Percentiles rank a stretch among this genome's conserved stretches.
phyloP scores from a whole-genome alignment of 768 basidiomycete genomes.

The Rhizopogon roseolus region DNA sequence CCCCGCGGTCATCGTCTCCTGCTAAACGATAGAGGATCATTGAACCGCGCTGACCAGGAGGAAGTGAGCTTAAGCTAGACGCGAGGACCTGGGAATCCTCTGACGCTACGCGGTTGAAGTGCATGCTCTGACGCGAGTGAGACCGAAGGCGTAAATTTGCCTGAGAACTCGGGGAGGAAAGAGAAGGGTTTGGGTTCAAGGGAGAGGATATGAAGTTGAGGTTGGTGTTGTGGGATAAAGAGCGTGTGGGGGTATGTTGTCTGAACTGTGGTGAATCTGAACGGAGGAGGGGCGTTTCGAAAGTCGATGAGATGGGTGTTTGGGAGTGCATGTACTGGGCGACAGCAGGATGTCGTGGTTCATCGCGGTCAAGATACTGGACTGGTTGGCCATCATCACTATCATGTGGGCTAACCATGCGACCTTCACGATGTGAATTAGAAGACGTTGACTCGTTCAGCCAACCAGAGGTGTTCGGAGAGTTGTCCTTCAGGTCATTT shows the following conservation, averaged over 20 bases:
- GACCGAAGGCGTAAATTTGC: conserved; percentile 28
- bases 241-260: conserved; percentile 18
- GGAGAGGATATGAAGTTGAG: conserved; percentile 45
- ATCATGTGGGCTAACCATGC: background rate
- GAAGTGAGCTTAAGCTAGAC: conserved; percentile 15
- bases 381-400: background rate
- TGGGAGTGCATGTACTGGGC: background rate
- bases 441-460: background rate
- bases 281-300: conserved; percentile 27
- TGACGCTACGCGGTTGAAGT: conserved; percentile 39
- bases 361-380: background rate
- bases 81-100: conserved; percentile 40
- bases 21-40: conserved; percentile 67
- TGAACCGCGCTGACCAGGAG: conserved; percentile 38
- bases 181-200: conserved; percentile 39
- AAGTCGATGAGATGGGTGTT: conserved; percentile 21
- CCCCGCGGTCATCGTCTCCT: conserved; percentile 27
- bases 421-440: background rate
- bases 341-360: background rate
- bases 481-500: background rate
- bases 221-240: conserved; percentile 15
- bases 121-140: conserved; percentile 34
- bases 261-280: conserved; percentile 7
- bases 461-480: background rate
- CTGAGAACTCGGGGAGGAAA: conserved; percentile 8